Evolutionary conservation across 352 stramenopile genomes (phyloP).

Genomic region (Phytophthora podocarpi): DNA sequence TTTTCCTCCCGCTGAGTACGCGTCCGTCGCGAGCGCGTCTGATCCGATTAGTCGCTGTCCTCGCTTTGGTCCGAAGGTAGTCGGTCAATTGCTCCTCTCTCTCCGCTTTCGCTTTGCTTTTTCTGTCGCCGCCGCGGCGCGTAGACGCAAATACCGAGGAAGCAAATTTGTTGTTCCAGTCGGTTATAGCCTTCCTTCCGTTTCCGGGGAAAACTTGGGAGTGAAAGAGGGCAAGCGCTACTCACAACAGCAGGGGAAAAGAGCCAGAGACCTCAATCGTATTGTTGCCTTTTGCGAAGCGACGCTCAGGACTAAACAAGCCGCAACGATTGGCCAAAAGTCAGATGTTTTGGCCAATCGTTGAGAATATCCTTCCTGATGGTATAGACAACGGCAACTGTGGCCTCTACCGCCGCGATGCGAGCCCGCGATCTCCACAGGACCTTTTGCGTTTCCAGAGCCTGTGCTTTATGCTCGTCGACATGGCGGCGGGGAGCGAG

Average conservation of each 20-base stretch:
- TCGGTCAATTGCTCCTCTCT: not conserved
- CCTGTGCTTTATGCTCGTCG: slow-evolving; percentile 5
- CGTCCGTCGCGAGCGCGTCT: slow-evolving; percentile 7
- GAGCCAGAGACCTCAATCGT: slow-evolving; percentile 27
- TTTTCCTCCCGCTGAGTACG: slow-evolving; percentile 3
- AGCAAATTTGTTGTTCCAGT: slow-evolving; percentile 28
- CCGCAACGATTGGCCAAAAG: slow-evolving; percentile 15
- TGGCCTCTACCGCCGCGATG: slow-evolving; percentile 4
- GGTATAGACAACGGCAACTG: no score
- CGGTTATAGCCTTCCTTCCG: slow-evolving; percentile 33
- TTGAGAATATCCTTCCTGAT: no score
- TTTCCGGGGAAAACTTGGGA: slow-evolving; percentile 41
- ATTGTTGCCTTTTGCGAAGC: slow-evolving; percentile 18
- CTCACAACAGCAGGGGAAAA: slow-evolving; percentile 22
- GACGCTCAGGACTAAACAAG: slow-evolving; percentile 1
- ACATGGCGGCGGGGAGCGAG: slow-evolving; percentile 1
- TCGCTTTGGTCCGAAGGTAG: not conserved
- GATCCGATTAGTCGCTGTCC: slow-evolving; percentile 7
- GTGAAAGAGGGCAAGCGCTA: slow-evolving; percentile 35
- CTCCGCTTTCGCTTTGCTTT: not conserved
- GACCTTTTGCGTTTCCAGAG: slow-evolving; percentile 8
- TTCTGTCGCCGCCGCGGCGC: not conserved
- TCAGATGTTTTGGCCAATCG: no score
- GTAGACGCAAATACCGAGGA: slow-evolving; percentile 41
- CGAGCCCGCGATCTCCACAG: not conserved